Percentiles rank a stretch among this genome's conserved stretches.
These are phyloP conservation scores for Metarhizium robertsii DNA, from an alignment of 2,329 filamentous ascomycete species.

Conservation along the genomic window DNA sequence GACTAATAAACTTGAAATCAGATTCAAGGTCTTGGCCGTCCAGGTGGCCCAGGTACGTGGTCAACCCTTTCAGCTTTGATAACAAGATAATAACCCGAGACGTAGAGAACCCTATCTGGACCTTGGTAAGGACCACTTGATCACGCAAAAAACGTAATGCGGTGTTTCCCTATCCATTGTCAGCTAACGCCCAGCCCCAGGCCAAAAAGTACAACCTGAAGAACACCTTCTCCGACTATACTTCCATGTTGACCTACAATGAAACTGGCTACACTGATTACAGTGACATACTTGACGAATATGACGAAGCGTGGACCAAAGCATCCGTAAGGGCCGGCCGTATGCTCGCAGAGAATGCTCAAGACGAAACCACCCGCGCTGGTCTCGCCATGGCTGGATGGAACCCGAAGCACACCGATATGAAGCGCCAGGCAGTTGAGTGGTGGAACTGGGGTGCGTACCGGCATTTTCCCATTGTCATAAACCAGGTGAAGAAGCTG, in stretches of 20 bases:
- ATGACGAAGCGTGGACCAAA: slow-evolving; percentile 33
- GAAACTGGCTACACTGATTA: slow-evolving; percentile 46
- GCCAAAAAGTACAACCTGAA: slow-evolving; percentile 48
- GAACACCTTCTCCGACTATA: slow-evolving; percentile 50
- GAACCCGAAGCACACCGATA: slow-evolving; percentile 45
- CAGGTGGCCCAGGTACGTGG: slow-evolving; percentile 15
- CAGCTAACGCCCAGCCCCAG: slow-evolving; percentile 3
- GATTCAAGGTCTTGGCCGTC: slow-evolving; percentile 13
- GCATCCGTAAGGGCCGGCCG: slow-evolving; percentile 45
- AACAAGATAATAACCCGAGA: slow-evolving; percentile 6
- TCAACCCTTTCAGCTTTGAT: not conserved
- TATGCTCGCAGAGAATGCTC: slow-evolving; percentile 48
- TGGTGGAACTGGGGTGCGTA: slow-evolving; percentile 38
- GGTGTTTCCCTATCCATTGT: not conserved
- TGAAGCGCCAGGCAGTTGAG: slow-evolving; percentile 49
- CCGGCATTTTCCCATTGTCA: not conserved
- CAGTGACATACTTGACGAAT: slow-evolving; percentile 37
- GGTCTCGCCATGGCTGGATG: slow-evolving; percentile 52
- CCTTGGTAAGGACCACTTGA: slow-evolving; percentile 21
- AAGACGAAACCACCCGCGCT: slow-evolving; percentile 51
- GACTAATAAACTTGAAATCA: slow-evolving; percentile 7
- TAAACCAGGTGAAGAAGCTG: not conserved
- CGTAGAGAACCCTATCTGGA: slow-evolving; percentile 53
- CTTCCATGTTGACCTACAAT: slow-evolving; percentile 50
- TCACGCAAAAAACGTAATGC: not conserved